These are phyloP conservation scores for Corylus americana DNA, from an alignment of 306 rosid genomes.

Conservation along the genomic window DNA sequence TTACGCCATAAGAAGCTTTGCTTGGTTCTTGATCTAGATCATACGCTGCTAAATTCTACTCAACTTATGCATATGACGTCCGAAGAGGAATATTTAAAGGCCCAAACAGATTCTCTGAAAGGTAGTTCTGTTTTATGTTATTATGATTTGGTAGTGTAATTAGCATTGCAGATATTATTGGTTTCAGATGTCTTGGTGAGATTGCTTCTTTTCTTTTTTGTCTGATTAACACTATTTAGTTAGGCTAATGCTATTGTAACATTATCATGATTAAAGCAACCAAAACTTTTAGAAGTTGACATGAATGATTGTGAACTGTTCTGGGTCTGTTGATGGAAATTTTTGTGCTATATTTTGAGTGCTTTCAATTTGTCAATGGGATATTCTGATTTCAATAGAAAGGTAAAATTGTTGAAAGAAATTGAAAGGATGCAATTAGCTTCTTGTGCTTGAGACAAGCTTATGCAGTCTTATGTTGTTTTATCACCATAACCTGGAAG, in stretches of 20 bases:
- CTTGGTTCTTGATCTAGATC: conserved; percentile 91
- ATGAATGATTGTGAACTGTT: neutral
- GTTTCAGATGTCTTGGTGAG: neutral
- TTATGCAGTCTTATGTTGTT: neutral
- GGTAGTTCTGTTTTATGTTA: conserved; percentile 44
- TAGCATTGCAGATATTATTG: conserved; percentile 5
- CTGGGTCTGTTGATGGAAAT: neutral
- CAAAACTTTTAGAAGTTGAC: neutral
- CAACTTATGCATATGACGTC: conserved; percentile 47
- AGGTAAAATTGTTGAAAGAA: neutral
- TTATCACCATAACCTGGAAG: neutral
- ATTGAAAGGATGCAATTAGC: neutral
- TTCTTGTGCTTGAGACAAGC: neutral
- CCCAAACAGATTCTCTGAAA: conserved; percentile 56
- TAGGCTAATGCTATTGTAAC: neutral
- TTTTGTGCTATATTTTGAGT: neutral
- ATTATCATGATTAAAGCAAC: neutral
- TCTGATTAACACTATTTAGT: neutral
- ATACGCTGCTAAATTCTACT: conserved; percentile 79
- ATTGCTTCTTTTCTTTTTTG: neutral
- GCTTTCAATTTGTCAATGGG: neutral
- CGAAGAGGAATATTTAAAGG: conserved; percentile 62
- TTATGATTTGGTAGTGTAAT: conserved; percentile 25
- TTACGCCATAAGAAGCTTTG: conserved; percentile 58
- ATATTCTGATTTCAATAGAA: neutral